These are phyloP conservation scores for Annulohypoxylon stygium DNA, from an alignment of 495 filamentous ascomycete species.

Conservation along the genomic window DNA sequence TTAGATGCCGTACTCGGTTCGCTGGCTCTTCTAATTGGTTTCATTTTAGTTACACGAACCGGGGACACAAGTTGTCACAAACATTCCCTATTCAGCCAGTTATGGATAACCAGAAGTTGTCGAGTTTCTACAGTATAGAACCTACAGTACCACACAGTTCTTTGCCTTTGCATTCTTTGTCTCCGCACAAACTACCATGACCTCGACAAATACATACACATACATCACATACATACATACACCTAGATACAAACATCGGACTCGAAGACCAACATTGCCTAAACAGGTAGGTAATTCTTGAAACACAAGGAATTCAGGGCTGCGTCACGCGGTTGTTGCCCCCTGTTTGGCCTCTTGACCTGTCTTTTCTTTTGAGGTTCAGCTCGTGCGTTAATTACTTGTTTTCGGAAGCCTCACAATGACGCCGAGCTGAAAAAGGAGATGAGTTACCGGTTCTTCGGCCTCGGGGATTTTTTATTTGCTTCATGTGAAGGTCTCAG, in stretches of 20 bases:
- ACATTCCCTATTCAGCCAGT: constrained; percentile 27
- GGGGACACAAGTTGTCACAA: constrained; percentile 28
- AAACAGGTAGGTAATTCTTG: constrained; percentile 29
- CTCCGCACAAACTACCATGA: neutral
- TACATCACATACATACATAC: neutral
- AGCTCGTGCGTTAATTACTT: constrained; percentile 33
- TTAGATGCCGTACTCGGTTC: constrained; percentile 26
- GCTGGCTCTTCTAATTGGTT: constrained; percentile 37
- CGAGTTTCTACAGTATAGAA: neutral
- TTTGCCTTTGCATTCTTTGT: neutral
- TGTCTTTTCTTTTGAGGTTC: constrained; percentile 25
- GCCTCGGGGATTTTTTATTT: constrained; percentile 40
- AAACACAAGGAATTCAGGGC: constrained; percentile 17
- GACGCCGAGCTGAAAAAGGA: constrained; percentile 42
- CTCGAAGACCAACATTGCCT: constrained; percentile 19
- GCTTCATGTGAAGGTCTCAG: constrained; percentile 18
- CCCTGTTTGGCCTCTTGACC: constrained; percentile 20
- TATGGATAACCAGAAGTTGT: constrained; percentile 1
- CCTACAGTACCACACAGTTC: neutral
- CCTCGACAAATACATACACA: neutral
- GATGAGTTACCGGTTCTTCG: constrained; percentile 33
- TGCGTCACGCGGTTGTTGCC: constrained; percentile 10
- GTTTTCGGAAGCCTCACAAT: constrained; percentile 33
- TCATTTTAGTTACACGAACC: constrained; percentile 29
- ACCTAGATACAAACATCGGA: constrained; percentile 29